phyloP scores from a whole-genome alignment of 2,329 filamentous ascomycete genomes.

The Orbilia ellipsospora region DNA sequence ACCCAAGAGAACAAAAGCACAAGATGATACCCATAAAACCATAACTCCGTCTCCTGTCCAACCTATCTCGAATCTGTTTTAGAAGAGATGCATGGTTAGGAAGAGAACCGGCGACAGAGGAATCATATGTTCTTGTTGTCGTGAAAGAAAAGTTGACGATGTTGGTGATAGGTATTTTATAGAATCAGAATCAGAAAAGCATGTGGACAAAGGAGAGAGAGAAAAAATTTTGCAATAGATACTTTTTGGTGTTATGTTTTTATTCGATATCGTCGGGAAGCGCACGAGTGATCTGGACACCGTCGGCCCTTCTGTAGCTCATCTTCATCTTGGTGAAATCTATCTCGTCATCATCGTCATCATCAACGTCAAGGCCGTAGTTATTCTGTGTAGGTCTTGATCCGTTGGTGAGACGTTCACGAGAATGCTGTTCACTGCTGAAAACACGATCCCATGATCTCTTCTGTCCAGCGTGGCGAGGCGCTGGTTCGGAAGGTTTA shows the following conservation, averaged over 20 bases:
- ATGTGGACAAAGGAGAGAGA: slow-evolving; percentile 38
- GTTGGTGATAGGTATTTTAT: neutral
- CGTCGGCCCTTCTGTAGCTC: slow-evolving; percentile 59
- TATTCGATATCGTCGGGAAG: slow-evolving; percentile 57
- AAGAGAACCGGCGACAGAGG: slow-evolving; percentile 46
- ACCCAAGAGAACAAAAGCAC: slow-evolving; percentile 49
- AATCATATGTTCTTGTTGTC: slow-evolving; percentile 50
- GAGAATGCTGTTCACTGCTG: slow-evolving; percentile 57
- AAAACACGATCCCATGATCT: slow-evolving; percentile 59
- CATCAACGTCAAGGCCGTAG: slow-evolving; percentile 55
- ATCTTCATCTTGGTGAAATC: slow-evolving; percentile 59
- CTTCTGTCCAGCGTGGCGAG: slow-evolving; percentile 57
- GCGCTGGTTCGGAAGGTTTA: slow-evolving; percentile 54
- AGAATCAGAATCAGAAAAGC: slow-evolving; percentile 14
- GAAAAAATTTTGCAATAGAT: slow-evolving; percentile 12
- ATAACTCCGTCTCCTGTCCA: slow-evolving; percentile 43
- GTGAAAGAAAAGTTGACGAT: slow-evolving; percentile 51
- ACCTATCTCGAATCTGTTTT: neutral
- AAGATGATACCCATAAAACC: slow-evolving; percentile 55
- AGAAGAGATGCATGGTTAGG: neutral
- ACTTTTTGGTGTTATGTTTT: neutral
- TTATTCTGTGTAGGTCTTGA: slow-evolving; percentile 56
- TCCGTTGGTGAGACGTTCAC: slow-evolving; percentile 58
- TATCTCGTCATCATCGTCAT: slow-evolving; percentile 58
- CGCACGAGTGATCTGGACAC: slow-evolving; percentile 59